Percentiles rank a stretch among this genome's conserved stretches.
These are phyloP conservation scores for Magnaporthiopsis rhizophila DNA, from an alignment of 2,329 filamentous ascomycete genomes.

Conservation along the genomic window DNA sequence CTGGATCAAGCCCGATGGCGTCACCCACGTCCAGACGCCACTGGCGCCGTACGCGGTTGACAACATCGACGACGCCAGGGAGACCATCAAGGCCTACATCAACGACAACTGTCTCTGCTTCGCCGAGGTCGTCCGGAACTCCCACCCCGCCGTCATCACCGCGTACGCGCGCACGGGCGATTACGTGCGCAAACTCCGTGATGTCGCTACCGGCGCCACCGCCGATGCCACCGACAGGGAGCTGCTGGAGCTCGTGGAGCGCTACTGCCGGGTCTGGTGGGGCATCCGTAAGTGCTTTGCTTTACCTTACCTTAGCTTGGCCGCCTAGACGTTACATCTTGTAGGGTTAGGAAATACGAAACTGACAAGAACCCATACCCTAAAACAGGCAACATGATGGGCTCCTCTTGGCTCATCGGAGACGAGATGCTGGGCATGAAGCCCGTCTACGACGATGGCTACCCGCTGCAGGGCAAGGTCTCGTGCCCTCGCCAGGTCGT, in stretches of 20 bases:
- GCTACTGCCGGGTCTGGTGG: slow-evolving; percentile 4
- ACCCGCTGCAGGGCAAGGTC: slow-evolving; percentile 2
- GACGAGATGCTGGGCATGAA: neutral
- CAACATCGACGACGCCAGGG: neutral
- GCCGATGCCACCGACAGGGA: neutral
- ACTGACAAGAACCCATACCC: neutral
- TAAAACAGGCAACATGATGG: slow-evolving; percentile 4
- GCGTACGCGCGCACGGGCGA: neutral
- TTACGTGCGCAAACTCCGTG: neutral
- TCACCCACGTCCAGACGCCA: neutral
- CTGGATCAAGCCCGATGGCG: neutral
- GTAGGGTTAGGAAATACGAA: no score
- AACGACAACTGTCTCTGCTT: slow-evolving; percentile 1
- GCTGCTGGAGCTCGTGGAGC: neutral
- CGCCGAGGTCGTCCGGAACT: neutral
- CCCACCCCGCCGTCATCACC: neutral
- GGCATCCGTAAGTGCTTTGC: slow-evolving; percentile 4
- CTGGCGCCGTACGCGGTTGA: neutral
- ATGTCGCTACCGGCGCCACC: no score
- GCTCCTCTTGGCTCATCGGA: slow-evolving; percentile 3
- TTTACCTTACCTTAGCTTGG: no score
- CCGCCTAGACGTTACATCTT: no score
- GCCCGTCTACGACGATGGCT: slow-evolving; percentile 3
- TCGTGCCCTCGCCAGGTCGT: slow-evolving; percentile 3
- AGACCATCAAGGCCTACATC: neutral